phyloP scores from a whole-genome alignment of 176 grass and related monocot species.

The Aegilops bicornis region DNA sequence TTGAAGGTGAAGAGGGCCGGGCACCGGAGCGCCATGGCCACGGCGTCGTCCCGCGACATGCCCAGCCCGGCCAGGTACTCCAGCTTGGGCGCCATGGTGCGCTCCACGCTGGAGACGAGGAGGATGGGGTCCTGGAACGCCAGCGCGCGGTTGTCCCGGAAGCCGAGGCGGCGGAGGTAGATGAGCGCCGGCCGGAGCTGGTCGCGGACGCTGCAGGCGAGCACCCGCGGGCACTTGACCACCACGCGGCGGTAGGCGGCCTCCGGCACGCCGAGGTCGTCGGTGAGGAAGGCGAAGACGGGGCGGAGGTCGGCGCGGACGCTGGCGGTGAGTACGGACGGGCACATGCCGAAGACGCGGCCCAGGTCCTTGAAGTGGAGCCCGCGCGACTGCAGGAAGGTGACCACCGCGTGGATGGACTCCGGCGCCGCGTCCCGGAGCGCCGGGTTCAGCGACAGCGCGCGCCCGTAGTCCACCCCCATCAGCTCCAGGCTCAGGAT shows the following conservation, averaged over 20 bases:
- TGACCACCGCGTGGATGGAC: constrained; percentile 53
- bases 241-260: constrained; percentile 43
- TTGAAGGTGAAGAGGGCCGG: constrained; percentile 66
- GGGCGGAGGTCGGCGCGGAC: constrained; percentile 49
- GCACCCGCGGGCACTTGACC: constrained; percentile 62
- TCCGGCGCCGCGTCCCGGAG: constrained; percentile 50
- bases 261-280: constrained; percentile 51
- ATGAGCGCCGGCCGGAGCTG: constrained; percentile 60
- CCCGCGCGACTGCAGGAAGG: constrained; percentile 62
- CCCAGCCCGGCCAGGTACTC: constrained; percentile 45
- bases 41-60: constrained; percentile 45
- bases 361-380: constrained; percentile 67
- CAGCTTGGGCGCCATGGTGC: constrained; percentile 63
- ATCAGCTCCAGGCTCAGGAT: constrained; percentile 73
- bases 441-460: constrained; percentile 49
- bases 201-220: constrained; percentile 61
- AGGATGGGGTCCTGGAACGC: constrained; percentile 64
- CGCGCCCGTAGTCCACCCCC: constrained; percentile 65
- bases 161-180: constrained; percentile 72
- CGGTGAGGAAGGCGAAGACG: constrained; percentile 66
- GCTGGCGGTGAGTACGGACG: constrained; percentile 48
- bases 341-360: constrained; percentile 60
- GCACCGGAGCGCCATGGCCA: constrained; percentile 50
- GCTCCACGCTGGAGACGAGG: constrained; percentile 68
- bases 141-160: constrained; percentile 36